Base-by-base conservation (phyloP, 1,139 yeast genomes). In the Scheffersomyces parashehatae region DNA sequence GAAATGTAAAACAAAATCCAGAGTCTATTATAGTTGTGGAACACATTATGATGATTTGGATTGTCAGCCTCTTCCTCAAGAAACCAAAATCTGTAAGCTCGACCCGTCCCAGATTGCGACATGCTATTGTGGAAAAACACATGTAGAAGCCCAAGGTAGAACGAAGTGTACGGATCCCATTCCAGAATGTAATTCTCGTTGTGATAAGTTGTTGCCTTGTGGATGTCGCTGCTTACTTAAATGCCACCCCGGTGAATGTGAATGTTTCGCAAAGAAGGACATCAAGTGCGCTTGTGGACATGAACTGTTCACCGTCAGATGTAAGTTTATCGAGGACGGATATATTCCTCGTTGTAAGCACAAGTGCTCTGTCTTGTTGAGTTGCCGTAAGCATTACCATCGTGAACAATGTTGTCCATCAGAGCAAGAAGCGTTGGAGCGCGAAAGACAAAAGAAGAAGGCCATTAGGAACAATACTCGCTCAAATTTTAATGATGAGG, bases 381-480 rank as follows among this genome's bases (percentile, higher is more conserved):
- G 82, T 50, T 90, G 98, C 59, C 80, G 95, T 46, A 80, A 90
- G 49, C 98, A 90, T 64, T 74, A 83, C 47, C 95, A 96, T 60
- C 66, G 75, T 15, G 75, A 70, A 14, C 66, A 73, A 13, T 90
- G 98, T 62, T 90, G 98, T 61, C 68, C 75, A 4, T 82, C 71
- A 49, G 93, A 87, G 55, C 79, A 77, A 35, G 55, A 63, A 5
- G 96, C 95, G 0, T 70, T 81, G 39, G 73, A 64, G 37, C 70
- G 97, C 42, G 89, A 85, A 54, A 65, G 86, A 29, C 67, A 68
- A 12, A 65, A 81, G 41, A 79, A 79, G 54, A 82, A 81, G 55
- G 69, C 75, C 10, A 60, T 72, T 43, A 51, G 78, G 47, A 82
- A 67, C 60, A 69, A 64, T 58, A 67, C 63, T 38, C 62, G 62